Percentiles rank a stretch among this genome's conserved stretches.
phyloP scores from a whole-genome alignment of 768 basidiomycete genomes.

The Russula olivacea region DNA sequence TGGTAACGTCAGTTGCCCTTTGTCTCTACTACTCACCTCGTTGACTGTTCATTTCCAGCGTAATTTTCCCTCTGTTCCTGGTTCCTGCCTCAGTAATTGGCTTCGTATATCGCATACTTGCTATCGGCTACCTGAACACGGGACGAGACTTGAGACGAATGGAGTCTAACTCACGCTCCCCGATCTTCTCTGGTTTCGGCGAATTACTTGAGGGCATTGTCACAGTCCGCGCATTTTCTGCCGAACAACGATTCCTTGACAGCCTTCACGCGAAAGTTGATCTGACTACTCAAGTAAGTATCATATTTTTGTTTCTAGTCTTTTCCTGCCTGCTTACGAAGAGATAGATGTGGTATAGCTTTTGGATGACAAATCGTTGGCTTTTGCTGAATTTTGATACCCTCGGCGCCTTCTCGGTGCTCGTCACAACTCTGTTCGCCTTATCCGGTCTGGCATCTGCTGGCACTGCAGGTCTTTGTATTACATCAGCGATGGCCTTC shows the following conservation, averaged over 20 bases:
- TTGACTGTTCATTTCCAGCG: slow-evolving; percentile 32
- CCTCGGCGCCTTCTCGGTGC: slow-evolving; percentile 65
- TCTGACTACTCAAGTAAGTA: slow-evolving; percentile 61
- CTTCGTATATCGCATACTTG: slow-evolving; percentile 61
- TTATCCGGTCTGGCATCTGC: slow-evolving; percentile 54
- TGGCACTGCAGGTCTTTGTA: slow-evolving; percentile 65
- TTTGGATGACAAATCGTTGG: slow-evolving; percentile 91
- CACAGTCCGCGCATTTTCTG: slow-evolving; percentile 89
- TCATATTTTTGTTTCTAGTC: background rate
- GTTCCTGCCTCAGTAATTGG: slow-evolving; percentile 72
- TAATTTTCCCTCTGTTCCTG: slow-evolving; percentile 79
- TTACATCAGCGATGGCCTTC: slow-evolving; percentile 66
- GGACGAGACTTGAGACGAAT: slow-evolving; percentile 83
- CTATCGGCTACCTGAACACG: slow-evolving; percentile 69
- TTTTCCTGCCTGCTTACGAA: background rate
- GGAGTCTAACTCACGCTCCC: slow-evolving; percentile 83
- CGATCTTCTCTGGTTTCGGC: slow-evolving; percentile 78
- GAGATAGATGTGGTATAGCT: slow-evolving; percentile 70
- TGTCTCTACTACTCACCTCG: slow-evolving; percentile 23
- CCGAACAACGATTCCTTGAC: slow-evolving; percentile 71
- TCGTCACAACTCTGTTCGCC: slow-evolving; percentile 72
- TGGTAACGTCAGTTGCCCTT: slow-evolving; percentile 47
- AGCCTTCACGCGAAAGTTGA: slow-evolving; percentile 70
- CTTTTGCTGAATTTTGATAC: slow-evolving; percentile 76
- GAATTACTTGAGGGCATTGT: slow-evolving; percentile 85